Conservation (phyloP, 805 yeast genomes). For the Starmerella cellae region DNA sequence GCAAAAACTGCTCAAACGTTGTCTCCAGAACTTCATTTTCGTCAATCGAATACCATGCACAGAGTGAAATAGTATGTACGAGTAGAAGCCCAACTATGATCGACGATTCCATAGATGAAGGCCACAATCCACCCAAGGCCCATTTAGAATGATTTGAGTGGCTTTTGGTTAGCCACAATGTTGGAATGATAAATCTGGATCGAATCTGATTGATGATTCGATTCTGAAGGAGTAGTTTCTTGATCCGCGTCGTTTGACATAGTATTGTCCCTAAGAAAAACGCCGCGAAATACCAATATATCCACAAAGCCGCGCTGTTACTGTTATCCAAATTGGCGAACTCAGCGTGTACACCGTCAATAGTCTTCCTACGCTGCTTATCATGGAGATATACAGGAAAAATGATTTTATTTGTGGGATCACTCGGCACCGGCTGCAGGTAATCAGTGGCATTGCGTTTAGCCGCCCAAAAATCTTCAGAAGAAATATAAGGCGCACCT, state of each 20-base stretch:
- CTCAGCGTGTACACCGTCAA: slow-evolving; percentile 11
- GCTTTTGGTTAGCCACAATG: slow-evolving; percentile 3
- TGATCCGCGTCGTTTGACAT: not conserved
- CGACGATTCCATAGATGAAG: slow-evolving; percentile 5
- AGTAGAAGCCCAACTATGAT: slow-evolving; percentile 6
- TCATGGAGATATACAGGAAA: slow-evolving; percentile 4
- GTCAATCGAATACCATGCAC: slow-evolving; percentile 9
- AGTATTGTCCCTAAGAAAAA: not conserved
- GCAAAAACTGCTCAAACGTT: slow-evolving; percentile 4
- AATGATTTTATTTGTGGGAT: not conserved
- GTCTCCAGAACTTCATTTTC: slow-evolving; percentile 9
- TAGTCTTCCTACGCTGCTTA: not conserved
- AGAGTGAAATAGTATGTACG: slow-evolving; percentile 7
- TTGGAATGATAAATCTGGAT: slow-evolving; percentile 3
- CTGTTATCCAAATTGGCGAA: slow-evolving; percentile 11
- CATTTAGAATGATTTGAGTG: slow-evolving; percentile 5
- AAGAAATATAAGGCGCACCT: not conserved
- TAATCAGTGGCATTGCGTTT: slow-evolving; percentile 6
- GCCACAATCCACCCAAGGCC: slow-evolving; percentile 14
- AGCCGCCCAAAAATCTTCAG: slow-evolving; percentile 1
- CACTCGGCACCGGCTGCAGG: not conserved
- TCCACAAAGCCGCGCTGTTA: slow-evolving; percentile 9
- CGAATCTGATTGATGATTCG: not conserved
- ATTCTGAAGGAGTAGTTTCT: not conserved
- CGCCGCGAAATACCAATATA: slow-evolving; percentile 8